Base-by-base conservation (phyloP, 2,329 filamentous ascomycete species). In the Allantophomopsis cytisporea region DNA sequence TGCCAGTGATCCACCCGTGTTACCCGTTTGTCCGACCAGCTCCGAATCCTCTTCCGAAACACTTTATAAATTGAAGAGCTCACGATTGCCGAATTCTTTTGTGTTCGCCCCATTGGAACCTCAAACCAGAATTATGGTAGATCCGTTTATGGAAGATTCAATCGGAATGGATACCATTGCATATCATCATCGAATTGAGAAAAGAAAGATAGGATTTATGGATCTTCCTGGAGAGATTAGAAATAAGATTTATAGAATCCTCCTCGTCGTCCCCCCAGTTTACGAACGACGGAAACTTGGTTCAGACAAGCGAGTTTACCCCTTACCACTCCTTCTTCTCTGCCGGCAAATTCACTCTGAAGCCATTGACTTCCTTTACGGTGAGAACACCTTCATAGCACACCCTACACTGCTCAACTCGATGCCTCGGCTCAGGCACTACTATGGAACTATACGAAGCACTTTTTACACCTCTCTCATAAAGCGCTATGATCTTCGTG, bases 221-320 rank as follows among this genome's bases (percentile, higher is more conserved):
- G 45, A 50, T 13, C 63, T 83, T 1, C 68, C 80, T 17, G 63
- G 65, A 2, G 77, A 82, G 48, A 63, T 82, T 3, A 66, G 68
- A 31, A 71, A 78, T 40, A 66, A 80, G 50, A 70, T 82, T 23
- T 71, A 56, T 45, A n/a, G 31, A 13, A 21, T 47, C 13, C 49
- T 56, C 31, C 50, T 55, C n/a, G 33, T 54, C 15, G 11, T 55
- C 6, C 51, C 49, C 18, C 15, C 42, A 1, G 33, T 48, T 4
- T 51, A 48, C 3, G 43, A 35, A 7, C 42, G 40, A 5, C 39
- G 41, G 35, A 38, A 38, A 2, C 39, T 53, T 13, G 41, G 43
- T 7, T 39, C 35, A 18, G 43, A 48, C 18, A 41, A 45, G 17
- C 42, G 42, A 13, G 54, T 69, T 15, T 50, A 61, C 44, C 56